Conservation (phyloP, 345 rosid genomes). For the Hibiscus tridactylites region DNA sequence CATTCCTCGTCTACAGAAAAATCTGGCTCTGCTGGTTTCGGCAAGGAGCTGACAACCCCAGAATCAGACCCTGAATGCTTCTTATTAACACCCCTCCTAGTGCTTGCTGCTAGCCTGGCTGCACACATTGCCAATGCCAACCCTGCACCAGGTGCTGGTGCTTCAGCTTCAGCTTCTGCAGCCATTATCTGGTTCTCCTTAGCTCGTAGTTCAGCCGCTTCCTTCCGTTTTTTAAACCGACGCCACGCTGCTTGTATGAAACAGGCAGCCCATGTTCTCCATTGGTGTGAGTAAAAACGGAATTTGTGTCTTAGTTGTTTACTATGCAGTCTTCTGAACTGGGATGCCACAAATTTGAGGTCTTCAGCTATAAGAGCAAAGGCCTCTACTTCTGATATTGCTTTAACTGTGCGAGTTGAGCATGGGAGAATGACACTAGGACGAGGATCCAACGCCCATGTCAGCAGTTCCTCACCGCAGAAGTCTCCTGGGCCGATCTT, state of each 20-base stretch:
- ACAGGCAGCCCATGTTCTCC: constrained; percentile 91
- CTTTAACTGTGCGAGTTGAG: constrained; percentile 71
- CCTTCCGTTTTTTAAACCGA: constrained; percentile 52
- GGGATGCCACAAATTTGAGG: constrained; percentile 74
- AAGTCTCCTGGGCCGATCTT: constrained; percentile 78
- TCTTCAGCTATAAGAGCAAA: constrained; percentile 76
- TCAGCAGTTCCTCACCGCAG: constrained; percentile 81
- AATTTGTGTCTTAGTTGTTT: constrained; percentile 77
- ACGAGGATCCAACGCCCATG: constrained; percentile 86
- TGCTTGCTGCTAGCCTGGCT: constrained; percentile 31
- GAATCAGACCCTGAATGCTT: constrained; percentile 38
- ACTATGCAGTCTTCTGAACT: constrained; percentile 69
- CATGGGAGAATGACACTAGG: constrained; percentile 57
- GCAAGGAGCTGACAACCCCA: constrained; percentile 37
- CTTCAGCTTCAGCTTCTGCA: constrained; percentile 16
- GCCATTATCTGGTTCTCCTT: constrained; percentile 24
- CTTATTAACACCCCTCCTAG: constrained; percentile 26
- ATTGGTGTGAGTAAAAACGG: constrained; percentile 79
- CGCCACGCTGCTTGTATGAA: constrained; percentile 79
- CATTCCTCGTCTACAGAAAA: constrained; percentile 53
- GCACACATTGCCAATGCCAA: constrained; percentile 21
- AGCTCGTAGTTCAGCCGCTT: constrained; percentile 39
- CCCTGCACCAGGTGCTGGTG: constrained; percentile 12
- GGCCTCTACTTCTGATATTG: constrained; percentile 79
- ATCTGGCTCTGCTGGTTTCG: constrained; percentile 80